These are phyloP conservation scores for Trichoderma afroharzianum DNA, from an alignment of 2,329 filamentous ascomycete genomes.

Conservation along the genomic window DNA sequence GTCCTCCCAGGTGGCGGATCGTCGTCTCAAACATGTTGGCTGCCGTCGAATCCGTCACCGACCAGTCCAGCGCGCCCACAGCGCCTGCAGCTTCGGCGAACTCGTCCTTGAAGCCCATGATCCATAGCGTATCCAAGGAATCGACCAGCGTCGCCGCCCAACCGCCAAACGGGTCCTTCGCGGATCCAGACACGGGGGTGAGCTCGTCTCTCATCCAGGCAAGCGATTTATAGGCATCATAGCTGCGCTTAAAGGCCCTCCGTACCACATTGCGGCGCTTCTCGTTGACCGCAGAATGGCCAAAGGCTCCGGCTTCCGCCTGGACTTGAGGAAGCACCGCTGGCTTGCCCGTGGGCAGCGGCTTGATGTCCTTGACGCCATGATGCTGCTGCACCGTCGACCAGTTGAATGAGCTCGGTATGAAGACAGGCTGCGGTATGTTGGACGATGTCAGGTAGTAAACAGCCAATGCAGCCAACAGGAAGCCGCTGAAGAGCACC, in stretches of 20 bases:
- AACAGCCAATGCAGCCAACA: constrained; percentile 23
- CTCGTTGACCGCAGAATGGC: constrained; percentile 21
- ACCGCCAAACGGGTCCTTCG: constrained; percentile 48
- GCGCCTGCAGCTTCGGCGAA: constrained; percentile 52
- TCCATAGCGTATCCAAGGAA: constrained; percentile 58
- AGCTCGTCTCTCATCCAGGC: constrained; percentile 55
- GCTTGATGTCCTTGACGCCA: constrained; percentile 31
- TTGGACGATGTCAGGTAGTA: constrained; percentile 12
- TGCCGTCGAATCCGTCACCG: constrained; percentile 38
- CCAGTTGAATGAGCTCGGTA: constrained; percentile 32
- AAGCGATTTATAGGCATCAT: constrained; percentile 49
- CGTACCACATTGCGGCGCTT: constrained; percentile 39
- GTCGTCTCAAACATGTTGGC: constrained; percentile 55
- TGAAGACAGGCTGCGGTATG: constrained; percentile 19
- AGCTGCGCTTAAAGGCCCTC: constrained; percentile 40
- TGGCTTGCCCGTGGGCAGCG: constrained; percentile 28
- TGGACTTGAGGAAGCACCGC: constrained; percentile 31
- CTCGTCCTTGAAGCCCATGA: constrained; percentile 57
- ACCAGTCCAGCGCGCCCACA: constrained; percentile 50
- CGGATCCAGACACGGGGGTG: constrained; percentile 43
- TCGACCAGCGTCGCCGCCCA: constrained; percentile 61
- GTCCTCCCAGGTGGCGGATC: constrained; percentile 50
- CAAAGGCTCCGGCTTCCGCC: constrained; percentile 25
- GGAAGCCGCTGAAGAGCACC: constrained; percentile 22
- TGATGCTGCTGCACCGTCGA: constrained; percentile 25